Evolutionary conservation across 352 stramenopile genomes (phyloP), one percentile per base, ranked within the genome.

Genomic region (Ophiocytium majus): DNA sequence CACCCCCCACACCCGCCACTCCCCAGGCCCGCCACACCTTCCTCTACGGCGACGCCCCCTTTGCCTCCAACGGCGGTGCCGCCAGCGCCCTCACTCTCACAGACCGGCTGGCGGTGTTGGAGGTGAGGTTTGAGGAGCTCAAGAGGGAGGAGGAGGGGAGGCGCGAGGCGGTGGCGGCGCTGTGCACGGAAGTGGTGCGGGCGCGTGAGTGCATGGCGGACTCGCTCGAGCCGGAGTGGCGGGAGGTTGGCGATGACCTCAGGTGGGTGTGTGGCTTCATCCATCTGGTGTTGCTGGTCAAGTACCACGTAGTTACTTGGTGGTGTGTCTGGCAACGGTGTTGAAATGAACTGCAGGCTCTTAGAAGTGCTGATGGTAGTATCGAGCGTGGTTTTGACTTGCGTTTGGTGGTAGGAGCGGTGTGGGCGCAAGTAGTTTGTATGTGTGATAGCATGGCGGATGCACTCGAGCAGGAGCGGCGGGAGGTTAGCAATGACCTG

Each of bases 211-310:
- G 49, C 36, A 81, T 81, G 75, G 31, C 75, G 19, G 75, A 81
- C 50, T 33, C 32, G 36, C 75, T 81, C 5, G 75, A 81, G 75
- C 75, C 75, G 31, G 75, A 81, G 36, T 81, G 75, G 75, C 31
- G 49, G 5, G 75, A 81, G 5, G 49, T 43, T 5, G 36, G 10
- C 1, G 49, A 9, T 14, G 75, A 81, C 17, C 19, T 81, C 31
- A 81, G 75, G 75, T 81, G 50, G 50, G 32, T 33, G 43, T 57
- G 5, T 57, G 43, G 43, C n/a, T n/a, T n/a, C n/a, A n/a, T n/a
- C n/a, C n/a, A n/a, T n/a, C n/a, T n/a, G n/a, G n/a, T n/a, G n/a
- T n/a, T n/a, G n/a, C n/a, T n/a, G n/a, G n/a, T n/a, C n/a, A n/a
- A n/a, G n/a, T n/a, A n/a, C n/a, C n/a, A n/a, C n/a, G n/a, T n/a